A percentile compares a stretch with the other conserved stretches of the same genome.
phyloP scores from a whole-genome alignment of 2,329 filamentous ascomycete genomes.

The Pleurostoma richardsiae region DNA sequence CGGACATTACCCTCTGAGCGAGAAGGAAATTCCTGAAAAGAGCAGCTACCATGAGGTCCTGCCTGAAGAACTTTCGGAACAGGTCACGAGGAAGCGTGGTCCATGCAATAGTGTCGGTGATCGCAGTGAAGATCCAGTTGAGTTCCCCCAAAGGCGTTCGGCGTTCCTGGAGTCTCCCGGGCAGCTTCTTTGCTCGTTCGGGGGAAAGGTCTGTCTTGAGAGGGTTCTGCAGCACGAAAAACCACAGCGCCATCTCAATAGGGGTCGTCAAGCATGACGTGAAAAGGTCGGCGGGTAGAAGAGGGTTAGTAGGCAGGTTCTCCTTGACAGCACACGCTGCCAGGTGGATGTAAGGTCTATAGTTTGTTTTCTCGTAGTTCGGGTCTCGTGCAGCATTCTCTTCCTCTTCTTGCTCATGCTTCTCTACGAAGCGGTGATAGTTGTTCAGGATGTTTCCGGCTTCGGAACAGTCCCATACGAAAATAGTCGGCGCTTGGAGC shows the following conservation, averaged over 20 bases:
- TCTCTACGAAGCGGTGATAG: slow-evolving; percentile 90
- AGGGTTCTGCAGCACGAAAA: slow-evolving; percentile 92
- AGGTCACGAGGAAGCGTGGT: slow-evolving; percentile 84
- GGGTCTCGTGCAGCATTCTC: slow-evolving; percentile 74
- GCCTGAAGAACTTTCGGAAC: slow-evolving; percentile 94
- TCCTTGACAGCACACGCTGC: slow-evolving; percentile 89
- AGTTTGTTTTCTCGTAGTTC: slow-evolving; percentile 73
- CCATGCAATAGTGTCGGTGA: slow-evolving; percentile 98
- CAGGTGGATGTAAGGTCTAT: slow-evolving; percentile 73
- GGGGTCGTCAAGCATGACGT: slow-evolving; percentile 94
- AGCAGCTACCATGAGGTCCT: slow-evolving; percentile 98
- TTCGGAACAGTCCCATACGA: slow-evolving; percentile 97
- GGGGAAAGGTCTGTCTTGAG: slow-evolving; percentile 63
- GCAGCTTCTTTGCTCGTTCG: slow-evolving; percentile 82
- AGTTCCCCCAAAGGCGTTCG: slow-evolving; percentile 91
- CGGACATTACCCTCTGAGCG: slow-evolving; percentile 91
- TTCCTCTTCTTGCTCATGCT: slow-evolving; percentile 84
- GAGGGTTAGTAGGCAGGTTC: slow-evolving; percentile 89
- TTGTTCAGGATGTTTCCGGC: slow-evolving; percentile 93
- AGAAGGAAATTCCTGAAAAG: slow-evolving; percentile 94
- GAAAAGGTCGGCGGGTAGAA: slow-evolving; percentile 90
- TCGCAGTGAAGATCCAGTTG: slow-evolving; percentile 99
- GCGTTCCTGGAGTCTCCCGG: slow-evolving; percentile 86
- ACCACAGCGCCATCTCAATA: slow-evolving; percentile 94
- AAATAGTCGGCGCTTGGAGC: slow-evolving; percentile 92